Base-by-base conservation (phyloP, 345 rosid species). In the Populus ilicifolia region DNA sequence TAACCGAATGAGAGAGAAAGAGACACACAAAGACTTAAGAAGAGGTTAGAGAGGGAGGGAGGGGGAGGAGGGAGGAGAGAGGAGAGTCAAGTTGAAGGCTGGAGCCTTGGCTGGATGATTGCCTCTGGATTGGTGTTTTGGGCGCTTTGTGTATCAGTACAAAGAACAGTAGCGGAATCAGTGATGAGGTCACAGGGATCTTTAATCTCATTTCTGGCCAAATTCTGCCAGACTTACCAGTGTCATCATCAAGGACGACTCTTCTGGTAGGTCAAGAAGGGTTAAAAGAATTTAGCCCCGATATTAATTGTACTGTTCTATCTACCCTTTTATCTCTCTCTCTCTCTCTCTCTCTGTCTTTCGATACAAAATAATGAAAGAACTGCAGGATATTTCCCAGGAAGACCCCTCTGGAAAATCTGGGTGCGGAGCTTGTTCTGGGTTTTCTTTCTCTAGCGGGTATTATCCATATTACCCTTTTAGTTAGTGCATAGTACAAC, bases 191-290 rank as follows among this genome's bases (percentile, higher is more conserved):
- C 86, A 85, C 78, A 86, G 80, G 81, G 75, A 85, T 75, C 83
- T 86, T 84, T 86, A 83, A 84, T 83, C 86, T 81, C 77, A 78
- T 79, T 75, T 82, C 86, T 80, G 90, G 83, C 84, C 85, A 80
- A 80, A 85, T 85, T 79, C 85, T 87, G 87, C 89, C 86, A 82
- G 66, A 79, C 79, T 84, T 76, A 75, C 67, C 79, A 80, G 67
- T 82, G 78, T 65, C 85, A 82, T 75, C 87, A 76, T 79, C 83
- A 62, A 76, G 48, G 71, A 27, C 35, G 29, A 61, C 77, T 61
- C 70, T 36, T 48, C 74, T 20, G 23, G 59, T 77, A 82, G 81
- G 72, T 79, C 79, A 63, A 69, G 39, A 67, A 41, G 52, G 35
- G 65, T 36, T 39, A n/a, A 69, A 23, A 38, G 17, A 23, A 48